Base-by-base conservation (phyloP, 1,284 basidiomycete genomes). In the Apiotrichum siamense region DNA sequence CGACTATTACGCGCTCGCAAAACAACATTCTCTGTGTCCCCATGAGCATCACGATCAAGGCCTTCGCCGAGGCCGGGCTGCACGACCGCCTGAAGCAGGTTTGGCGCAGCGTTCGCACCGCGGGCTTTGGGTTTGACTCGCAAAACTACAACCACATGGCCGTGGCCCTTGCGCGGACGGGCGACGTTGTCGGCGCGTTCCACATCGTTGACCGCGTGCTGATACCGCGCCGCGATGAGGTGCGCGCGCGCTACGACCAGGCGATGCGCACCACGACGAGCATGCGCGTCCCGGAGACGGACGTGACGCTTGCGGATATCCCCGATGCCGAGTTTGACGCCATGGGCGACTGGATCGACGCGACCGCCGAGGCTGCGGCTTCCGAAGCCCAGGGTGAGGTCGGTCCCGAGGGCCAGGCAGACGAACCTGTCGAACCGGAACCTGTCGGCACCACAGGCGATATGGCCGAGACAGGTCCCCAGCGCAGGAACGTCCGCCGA, bases 61-160 rank as follows among this genome's bases (percentile, higher is more conserved):
- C 82, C 3, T 74, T 92, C 33, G 88, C 88, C 3, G 73, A 77
- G 2, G 80, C 80, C 0, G 86, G 85, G 2, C 69, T 75, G 33
- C 84, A 88, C 63, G 57, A 69, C 9, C 80, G 84, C 50, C 80
- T 96, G 35, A 80, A 84, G 18, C 66, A 72, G 12, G 76, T 81
- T 0, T 97, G 94, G 93, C 73, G 77, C 17, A 67, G 76, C 26
- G 80, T 88, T 42, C 79, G 81, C 55, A 59, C 74, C 7, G 71
- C 78, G n/a, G 88, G 89, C 2, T 87, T 94, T 60, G 79, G 79
- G 3, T 91, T 93, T 65, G 90, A 97, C 67, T 80, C 87, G 12
- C 83, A 87, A 62, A 97, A 97, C 72, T 98, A 90, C 87, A 97
- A 97, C 67, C 84, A 89, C 63, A 78, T 94, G 23, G 80, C 79